Conservation (phyloP, 2,329 filamentous ascomycete species). For the Curvularia verruculosa region DNA sequence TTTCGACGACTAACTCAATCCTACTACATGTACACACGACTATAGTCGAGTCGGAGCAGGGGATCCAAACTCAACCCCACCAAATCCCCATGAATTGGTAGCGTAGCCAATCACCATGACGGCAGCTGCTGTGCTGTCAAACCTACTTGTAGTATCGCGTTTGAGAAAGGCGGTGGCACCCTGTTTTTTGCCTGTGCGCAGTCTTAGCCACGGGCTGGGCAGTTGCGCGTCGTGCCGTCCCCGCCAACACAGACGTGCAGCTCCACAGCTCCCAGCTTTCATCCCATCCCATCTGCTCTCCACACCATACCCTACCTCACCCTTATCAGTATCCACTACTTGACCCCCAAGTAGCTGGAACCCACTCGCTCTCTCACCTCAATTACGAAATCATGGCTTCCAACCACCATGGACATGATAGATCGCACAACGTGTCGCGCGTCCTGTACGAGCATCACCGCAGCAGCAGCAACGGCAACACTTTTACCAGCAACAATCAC, state of each 20-base stretch:
- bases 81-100: not conserved
- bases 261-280: conserved; percentile 1
- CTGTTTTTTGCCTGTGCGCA: conserved; percentile 10
- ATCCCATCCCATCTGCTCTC: conserved; percentile 1
- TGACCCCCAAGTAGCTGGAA: not conserved
- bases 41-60: not conserved
- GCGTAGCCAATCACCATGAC: not conserved
- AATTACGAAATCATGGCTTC: conserved; percentile 11
- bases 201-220: conserved; percentile 10
- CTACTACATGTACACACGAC: too few relatives aligned
- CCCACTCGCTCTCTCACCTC: not conserved
- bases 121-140: not conserved
- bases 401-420: conserved; percentile 14
- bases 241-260: conserved; percentile 10
- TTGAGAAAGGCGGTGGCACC: conserved; percentile 3
- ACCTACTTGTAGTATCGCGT: not conserved
- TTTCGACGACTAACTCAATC: not conserved
- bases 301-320: not conserved
- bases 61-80: not conserved
- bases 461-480: conserved; percentile 15
- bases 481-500: conserved; percentile 16
- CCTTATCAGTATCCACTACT: not conserved
- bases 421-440: conserved; percentile 18
- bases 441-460: conserved; percentile 22
- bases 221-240: conserved; percentile 10